Evolutionary conservation across 306 rosid species (phyloP), one percentile per base, ranked within the genome.

Genomic region (Lathyrus sativus): DNA sequence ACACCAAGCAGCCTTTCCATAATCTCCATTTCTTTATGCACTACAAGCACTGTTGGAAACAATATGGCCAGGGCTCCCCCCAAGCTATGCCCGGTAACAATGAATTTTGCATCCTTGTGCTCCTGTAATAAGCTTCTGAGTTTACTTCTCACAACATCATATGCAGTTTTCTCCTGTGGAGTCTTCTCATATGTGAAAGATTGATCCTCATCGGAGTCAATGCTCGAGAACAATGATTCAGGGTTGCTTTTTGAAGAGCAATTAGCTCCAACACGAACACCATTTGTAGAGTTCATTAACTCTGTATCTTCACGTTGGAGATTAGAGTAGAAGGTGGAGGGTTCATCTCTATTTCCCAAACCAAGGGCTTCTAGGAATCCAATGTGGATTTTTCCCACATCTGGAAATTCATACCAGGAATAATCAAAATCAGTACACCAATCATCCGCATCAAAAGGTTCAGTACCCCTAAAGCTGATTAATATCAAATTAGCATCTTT

Each of bases 331-430:
- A 88, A 88, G 73, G 84, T 80, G 26, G 29, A 43, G n/a, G 56
- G 78, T 28, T 81, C 50, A 9, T 49, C 59, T 81, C 95, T 78
- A 71, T 46, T 84, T 28, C 95, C 92, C 55, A 88, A 69, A 60
- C 97, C 97, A 29, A 90, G 81, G 72, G 97, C 95, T 78, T 91
- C 97, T 24, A 86, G 64, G 84, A 91, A 91, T 7, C 97, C 95
- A 69, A 86, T 83, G 75, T 91, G 95, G 53, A 88, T 60, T 79
- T 86, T 88, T 2, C 97, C 95, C 60, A 83, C 28, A 14, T 86
- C 41, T 4, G 92, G 89, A 59, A 84, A 81, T 59, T 86, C 89
- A 75, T 83, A 91, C 92, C 95, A 88, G 45, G 90, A 88, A 80
- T 84, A 91, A 67, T 86, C 97, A 70, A 88, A 88, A 74, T 91